Conservation (phyloP, 1,284 basidiomycete genomes). For the Malassezia nana region DNA sequence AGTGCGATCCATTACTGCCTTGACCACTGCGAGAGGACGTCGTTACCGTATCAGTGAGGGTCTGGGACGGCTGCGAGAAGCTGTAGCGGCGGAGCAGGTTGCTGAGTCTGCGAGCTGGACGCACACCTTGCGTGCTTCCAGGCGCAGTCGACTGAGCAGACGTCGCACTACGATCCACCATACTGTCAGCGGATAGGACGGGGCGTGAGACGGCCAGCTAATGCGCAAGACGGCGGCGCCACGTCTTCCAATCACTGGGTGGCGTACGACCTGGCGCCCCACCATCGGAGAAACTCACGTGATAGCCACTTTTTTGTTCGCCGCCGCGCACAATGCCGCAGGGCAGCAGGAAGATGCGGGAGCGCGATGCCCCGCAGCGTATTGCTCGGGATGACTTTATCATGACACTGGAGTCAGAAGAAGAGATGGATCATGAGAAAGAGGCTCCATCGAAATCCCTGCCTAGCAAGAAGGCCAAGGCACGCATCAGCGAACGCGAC, state of each 20-base stretch:
- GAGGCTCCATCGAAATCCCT: not conserved
- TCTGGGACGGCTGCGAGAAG: not conserved
- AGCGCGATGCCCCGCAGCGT: not conserved
- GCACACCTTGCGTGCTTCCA: not conserved
- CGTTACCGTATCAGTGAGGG: not conserved
- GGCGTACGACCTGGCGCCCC: not conserved
- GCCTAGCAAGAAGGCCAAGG: slow-evolving; percentile 27
- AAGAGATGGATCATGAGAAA: slow-evolving; percentile 17
- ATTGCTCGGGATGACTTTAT: slow-evolving; percentile 34
- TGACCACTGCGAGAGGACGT: not conserved
- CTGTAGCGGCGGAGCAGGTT: slow-evolving; percentile 6
- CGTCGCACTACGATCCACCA: not conserved
- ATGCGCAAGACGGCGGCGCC: not conserved
- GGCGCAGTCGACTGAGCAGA: not conserved
- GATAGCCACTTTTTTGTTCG: not conserved
- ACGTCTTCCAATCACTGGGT: not conserved
- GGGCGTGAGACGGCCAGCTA: not conserved
- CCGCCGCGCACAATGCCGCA: not conserved
- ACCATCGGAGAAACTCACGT: not conserved
- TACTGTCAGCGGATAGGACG: not conserved
- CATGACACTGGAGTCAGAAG: slow-evolving; percentile 46
- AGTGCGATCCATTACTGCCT: not conserved
- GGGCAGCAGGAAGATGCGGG: not conserved
- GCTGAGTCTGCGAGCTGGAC: not conserved
- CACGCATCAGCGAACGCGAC: slow-evolving; percentile 31